Evolutionary conservation across 1,284 basidiomycete genomes (phyloP).

Genomic region (Papiliotrema laurentii): DNA sequence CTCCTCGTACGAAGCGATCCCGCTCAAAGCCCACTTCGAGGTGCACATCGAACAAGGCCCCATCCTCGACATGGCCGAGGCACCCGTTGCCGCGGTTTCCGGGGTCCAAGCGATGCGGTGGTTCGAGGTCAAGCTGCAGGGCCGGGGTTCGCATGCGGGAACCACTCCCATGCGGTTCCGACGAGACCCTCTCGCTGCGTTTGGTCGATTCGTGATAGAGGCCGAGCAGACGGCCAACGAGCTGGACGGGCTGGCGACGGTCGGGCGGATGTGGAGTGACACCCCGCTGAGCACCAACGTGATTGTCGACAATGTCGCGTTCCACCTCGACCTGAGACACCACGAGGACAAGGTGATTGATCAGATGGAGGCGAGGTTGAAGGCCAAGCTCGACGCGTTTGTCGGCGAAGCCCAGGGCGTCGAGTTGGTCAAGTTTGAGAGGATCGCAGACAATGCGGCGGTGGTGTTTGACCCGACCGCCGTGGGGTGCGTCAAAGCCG

Average conservation of each 20-base stretch:
- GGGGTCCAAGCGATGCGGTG: slow-evolving; percentile 29
- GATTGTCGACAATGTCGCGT: slow-evolving; percentile 14
- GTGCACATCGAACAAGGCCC: slow-evolving; percentile 38
- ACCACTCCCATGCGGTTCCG: slow-evolving; percentile 25
- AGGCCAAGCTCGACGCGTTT: slow-evolving; percentile 2
- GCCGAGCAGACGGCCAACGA: neutral
- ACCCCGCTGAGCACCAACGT: slow-evolving; percentile 18
- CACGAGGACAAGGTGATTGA: slow-evolving; percentile 12
- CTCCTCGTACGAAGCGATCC: slow-evolving; percentile 10
- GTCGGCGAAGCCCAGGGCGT: neutral
- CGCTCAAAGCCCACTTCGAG: slow-evolving; percentile 33
- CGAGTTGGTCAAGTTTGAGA: neutral
- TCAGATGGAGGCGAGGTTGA: slow-evolving; percentile 14
- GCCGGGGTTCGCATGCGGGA: slow-evolving; percentile 27
- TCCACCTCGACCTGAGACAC: slow-evolving; percentile 24
- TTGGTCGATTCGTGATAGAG: slow-evolving; percentile 8
- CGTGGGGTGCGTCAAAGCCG: slow-evolving; percentile 3
- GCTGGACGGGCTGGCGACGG: slow-evolving; percentile 9
- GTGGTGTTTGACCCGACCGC: neutral
- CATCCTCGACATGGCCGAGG: slow-evolving; percentile 18
- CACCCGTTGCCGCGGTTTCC: slow-evolving; percentile 18
- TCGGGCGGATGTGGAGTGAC: slow-evolving; percentile 11
- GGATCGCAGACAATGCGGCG: neutral
- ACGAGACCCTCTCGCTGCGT: slow-evolving; percentile 17
- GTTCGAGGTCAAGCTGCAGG: slow-evolving; percentile 23